Base-by-base conservation (phyloP, 1,284 basidiomycete species). In the Ceratobasidium sp. region DNA sequence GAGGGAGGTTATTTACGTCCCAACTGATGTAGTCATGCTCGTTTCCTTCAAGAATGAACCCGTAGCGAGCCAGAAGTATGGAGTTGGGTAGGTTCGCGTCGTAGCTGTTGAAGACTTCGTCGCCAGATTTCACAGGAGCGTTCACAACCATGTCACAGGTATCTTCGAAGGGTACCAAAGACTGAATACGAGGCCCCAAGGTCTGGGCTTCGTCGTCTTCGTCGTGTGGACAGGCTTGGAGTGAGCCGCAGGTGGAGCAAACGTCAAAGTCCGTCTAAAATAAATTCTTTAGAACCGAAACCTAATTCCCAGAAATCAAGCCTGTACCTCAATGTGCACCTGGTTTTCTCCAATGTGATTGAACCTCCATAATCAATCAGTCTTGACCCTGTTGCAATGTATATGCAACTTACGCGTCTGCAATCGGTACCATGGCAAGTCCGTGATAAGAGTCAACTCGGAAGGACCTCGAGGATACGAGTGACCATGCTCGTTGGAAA, bases 381-480 rank as follows among this genome's bases (percentile, higher is more conserved):
- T 50, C 31, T 65, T 19, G 29, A 19, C 36, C 41, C 17, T 50
- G 19, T 41, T 19, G 31, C n/a, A 59, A 41, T 24, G 14, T 47
- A 15, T 44, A 29, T 31, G 9, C 27, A 24, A 87, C 93, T 83
- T 81, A 94, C 89, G 90, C 87, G 82, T 97, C 96, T 33, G 95
- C 95, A 76, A 97, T 88, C 0, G 96, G 95, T 15, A 96, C 94
- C 88, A 98, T 93, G 0, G 93, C 89, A 24, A 96, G 85, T 1
- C 91, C 90, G 82, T 97, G 94, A 81, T 91, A 96, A 3, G 90
- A 87, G 81, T 98, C 96, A 69, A 97, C 90, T 67, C 94, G 84
- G 83, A 98, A 98, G 0, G 96, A 92, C 50, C 96, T 87, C 2
- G 95, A 95, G 11, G 91, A 93, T 51, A 97, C 93, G 33, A 97